Evolutionary conservation across 805 yeast genomes (phyloP).

Genomic region (Isabelozyma pseudorhagii): DNA sequence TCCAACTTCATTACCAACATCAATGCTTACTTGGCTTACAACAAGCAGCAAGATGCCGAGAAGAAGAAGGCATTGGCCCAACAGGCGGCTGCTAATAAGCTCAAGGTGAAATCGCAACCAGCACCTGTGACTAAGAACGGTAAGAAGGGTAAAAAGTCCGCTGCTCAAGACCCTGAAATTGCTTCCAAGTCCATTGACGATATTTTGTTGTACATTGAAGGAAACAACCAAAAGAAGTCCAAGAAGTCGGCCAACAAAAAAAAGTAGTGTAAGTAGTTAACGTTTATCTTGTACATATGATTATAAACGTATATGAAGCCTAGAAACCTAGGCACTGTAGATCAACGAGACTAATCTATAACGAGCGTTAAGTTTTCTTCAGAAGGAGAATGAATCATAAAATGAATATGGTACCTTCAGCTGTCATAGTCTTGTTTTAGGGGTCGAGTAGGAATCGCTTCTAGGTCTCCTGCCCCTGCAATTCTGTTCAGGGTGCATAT

Average conservation of each 20-base stretch:
- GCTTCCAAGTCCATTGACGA: constrained; percentile 70
- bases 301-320: not conserved
- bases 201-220: constrained; percentile 68
- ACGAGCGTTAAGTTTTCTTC: no score
- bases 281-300: constrained; percentile 1
- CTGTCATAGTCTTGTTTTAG: no score
- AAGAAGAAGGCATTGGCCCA: constrained; percentile 18
- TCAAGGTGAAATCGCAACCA: constrained; percentile 15
- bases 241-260: constrained; percentile 6
- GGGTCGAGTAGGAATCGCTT: not conserved
- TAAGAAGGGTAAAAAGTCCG: constrained; percentile 13
- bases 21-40: constrained; percentile 43
- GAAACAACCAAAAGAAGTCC: constrained; percentile 26
- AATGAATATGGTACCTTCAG: no score
- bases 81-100: constrained; percentile 21
- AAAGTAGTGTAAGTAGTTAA: constrained; percentile 4
- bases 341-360: no score
- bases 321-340: no score
- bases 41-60: constrained; percentile 36
- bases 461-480: no score
- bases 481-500: no score
- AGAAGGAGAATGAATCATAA: no score
- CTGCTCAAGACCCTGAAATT: constrained; percentile 47
- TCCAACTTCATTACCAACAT: constrained; percentile 62
- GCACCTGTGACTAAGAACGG: constrained; percentile 8